These are phyloP conservation scores for Candolleomyces eurysporus DNA, from an alignment of 768 basidiomycete species.

Conservation along the genomic window DNA sequence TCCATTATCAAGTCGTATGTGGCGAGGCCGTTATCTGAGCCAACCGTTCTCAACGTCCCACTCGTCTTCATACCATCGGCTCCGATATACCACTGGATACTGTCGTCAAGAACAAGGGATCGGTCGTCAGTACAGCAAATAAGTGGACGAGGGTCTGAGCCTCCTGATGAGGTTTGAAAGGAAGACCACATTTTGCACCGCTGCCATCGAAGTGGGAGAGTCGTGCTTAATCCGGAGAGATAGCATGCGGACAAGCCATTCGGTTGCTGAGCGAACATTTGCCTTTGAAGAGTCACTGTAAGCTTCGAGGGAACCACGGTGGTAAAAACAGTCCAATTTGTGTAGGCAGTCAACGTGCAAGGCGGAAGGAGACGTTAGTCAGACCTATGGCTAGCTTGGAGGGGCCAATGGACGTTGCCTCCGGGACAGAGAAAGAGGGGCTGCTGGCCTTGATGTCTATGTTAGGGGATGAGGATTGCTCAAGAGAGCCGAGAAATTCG, in stretches of 20 bases:
- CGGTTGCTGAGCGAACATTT: not conserved
- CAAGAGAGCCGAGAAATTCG: not conserved
- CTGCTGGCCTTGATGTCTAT: not conserved
- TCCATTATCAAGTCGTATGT: not conserved
- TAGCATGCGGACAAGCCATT: not conserved
- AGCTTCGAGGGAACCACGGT: too few species aligned
- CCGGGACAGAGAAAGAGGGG: not conserved
- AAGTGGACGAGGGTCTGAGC: not conserved
- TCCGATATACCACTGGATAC: conserved; percentile 1
- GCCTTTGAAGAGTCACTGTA: not conserved
- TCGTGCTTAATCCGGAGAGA: not conserved
- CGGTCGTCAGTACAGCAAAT: not conserved
- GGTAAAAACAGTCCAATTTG: not conserved
- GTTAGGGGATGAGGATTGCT: not conserved
- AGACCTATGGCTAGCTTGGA: not conserved
- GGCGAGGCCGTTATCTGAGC: not conserved
- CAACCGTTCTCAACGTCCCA: not conserved
- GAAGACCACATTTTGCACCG: not conserved
- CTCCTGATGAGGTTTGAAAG: conserved; percentile 2
- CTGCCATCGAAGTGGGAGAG: conserved; percentile 6
- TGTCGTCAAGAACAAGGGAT: not conserved
- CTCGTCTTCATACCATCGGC: not conserved
- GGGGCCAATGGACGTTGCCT: not conserved
- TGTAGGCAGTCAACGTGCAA: not conserved
- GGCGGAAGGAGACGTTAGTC: not conserved